Evolutionary conservation across 1,284 basidiomycete species (phyloP).

Genomic region (Bondarzewia mesenterica): DNA sequence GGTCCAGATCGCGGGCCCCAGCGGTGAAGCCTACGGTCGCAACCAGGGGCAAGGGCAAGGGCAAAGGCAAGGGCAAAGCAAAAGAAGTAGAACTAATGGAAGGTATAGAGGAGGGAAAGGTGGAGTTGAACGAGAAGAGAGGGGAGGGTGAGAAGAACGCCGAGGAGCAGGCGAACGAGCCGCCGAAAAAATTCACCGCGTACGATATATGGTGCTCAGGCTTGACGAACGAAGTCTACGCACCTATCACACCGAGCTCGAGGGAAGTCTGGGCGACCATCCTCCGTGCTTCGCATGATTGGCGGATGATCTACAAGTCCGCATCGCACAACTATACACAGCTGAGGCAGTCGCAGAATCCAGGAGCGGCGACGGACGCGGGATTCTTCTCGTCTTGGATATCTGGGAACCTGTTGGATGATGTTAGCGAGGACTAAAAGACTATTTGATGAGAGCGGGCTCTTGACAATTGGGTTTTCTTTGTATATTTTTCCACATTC

Average conservation of each 20-base stretch:
- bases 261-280: neutral
- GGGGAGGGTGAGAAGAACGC: too few species aligned
- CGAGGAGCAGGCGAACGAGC: neutral
- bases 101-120: too few species aligned
- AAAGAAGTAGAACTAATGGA: too few species aligned
- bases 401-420: neutral
- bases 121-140: too few species aligned
- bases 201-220: slow-evolving; percentile 17
- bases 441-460: too few species aligned
- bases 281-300: neutral
- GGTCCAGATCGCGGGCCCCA: too few species aligned
- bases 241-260: neutral
- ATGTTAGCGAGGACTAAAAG: too few species aligned
- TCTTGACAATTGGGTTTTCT: too few species aligned
- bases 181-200: slow-evolving; percentile 6
- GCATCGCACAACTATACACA: neutral
- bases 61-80: too few species aligned
- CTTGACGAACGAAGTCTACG: neutral
- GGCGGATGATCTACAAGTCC: neutral
- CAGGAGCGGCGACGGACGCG: neutral
- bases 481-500: too few species aligned
- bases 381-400: neutral
- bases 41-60: neutral
- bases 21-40: too few species aligned
- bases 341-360: neutral